These are phyloP conservation scores for Cytauxzoon felis DNA, from an alignment of 169 alveolate genomes.

Conservation along the genomic window DNA sequence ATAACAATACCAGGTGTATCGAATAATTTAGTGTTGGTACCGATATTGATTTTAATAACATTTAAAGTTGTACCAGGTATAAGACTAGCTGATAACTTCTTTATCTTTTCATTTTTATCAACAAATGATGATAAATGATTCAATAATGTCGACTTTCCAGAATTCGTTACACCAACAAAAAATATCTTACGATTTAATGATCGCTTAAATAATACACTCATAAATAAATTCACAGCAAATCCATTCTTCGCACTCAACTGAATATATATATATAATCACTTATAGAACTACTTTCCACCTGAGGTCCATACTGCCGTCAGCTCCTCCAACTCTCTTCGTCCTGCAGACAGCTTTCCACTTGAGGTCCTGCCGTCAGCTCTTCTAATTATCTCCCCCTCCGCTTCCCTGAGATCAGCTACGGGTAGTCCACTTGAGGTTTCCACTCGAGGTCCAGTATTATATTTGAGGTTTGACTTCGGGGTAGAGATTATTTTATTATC, in stretches of 20 bases:
- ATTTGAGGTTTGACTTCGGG: too few species aligned
- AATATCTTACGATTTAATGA: conserved; percentile 31
- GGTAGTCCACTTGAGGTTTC: too few species aligned
- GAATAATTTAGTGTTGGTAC: conserved; percentile 53
- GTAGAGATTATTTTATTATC: too few species aligned
- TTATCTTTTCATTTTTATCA: background rate
- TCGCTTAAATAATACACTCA: conserved; percentile 36
- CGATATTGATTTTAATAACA: conserved; percentile 61
- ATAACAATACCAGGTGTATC: conserved; percentile 78
- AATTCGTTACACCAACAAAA: conserved; percentile 56
- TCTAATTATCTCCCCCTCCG: too few species aligned
- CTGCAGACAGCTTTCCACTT: too few species aligned
- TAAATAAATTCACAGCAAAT: conserved; percentile 26
- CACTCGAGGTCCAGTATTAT: too few species aligned
- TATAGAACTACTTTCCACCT: too few species aligned
- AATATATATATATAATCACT: too few species aligned
- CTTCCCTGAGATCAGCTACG: too few species aligned
- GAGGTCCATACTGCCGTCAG: too few species aligned
- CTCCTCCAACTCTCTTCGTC: too few species aligned
- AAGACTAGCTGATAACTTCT: conserved; percentile 61
- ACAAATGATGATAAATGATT: conserved; percentile 15
- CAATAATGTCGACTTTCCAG: conserved; percentile 55
- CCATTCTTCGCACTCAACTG: conserved; percentile 35
- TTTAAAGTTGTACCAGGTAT: conserved; percentile 75
- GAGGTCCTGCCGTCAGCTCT: too few species aligned